Conservation (phyloP, 441 rosid species). For the Eutrema salsugineum region DNA sequence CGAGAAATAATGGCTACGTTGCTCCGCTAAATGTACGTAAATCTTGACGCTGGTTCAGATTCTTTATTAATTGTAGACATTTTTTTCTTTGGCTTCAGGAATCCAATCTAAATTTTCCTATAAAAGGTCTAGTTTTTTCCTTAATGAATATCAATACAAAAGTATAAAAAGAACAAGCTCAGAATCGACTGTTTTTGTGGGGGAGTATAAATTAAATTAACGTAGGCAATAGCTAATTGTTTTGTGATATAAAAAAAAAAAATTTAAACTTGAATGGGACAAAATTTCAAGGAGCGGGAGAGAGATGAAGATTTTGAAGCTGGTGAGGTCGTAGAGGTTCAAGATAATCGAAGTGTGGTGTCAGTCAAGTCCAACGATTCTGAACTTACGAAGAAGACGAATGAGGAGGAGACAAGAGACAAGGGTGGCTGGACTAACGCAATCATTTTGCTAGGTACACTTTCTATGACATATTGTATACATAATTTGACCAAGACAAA, state of each 20-base stretch:
- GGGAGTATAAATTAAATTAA: not conserved
- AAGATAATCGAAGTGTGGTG: not conserved
- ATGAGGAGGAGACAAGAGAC: not conserved
- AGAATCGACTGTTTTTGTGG: not conserved
- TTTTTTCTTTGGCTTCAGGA: not conserved
- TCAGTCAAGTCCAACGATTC: constrained; percentile 11
- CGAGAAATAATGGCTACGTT: constrained; percentile 31
- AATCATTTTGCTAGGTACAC: constrained; percentile 57
- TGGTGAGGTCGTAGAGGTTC: constrained; percentile 10
- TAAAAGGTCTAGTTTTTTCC: not conserved
- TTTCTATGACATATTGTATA: not conserved
- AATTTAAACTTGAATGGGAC: not conserved
- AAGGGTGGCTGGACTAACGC: constrained; percentile 61
- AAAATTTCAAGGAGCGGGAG: constrained; percentile 7
- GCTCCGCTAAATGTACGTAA: constrained; percentile 27
- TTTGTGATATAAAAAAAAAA: not conserved
- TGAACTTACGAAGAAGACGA: constrained; percentile 30
- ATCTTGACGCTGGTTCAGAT: not conserved
- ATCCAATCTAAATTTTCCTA: not conserved
- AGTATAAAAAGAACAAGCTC: not conserved
- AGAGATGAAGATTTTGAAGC: constrained; percentile 7
- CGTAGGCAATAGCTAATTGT: not conserved
- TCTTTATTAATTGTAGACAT: not conserved
- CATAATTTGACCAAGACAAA: not conserved
- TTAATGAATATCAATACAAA: not conserved